These are phyloP conservation scores for Peronospora belbahrii DNA, from an alignment of 352 stramenopile species.

Conservation along the genomic window DNA sequence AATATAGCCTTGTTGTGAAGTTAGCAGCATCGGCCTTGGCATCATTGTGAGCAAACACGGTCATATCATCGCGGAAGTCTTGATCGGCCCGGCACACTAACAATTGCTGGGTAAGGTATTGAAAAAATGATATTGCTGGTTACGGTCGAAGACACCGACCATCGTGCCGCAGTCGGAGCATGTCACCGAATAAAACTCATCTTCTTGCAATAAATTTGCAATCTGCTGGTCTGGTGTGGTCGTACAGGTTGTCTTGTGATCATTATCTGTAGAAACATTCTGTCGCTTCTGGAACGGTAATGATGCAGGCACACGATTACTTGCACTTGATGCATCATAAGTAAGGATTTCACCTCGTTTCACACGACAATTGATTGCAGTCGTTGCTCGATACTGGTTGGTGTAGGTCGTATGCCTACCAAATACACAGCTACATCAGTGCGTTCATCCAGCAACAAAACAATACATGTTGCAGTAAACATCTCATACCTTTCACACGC, in stretches of 20 bases:
- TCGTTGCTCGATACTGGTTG: constrained; percentile 57
- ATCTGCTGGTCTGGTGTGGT: constrained; percentile 16
- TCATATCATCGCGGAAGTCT: neutral
- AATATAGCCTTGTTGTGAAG: constrained; percentile 13
- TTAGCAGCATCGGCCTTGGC: neutral
- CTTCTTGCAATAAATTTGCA: constrained; percentile 24
- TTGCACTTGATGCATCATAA: constrained; percentile 33
- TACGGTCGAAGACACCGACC: constrained; percentile 55
- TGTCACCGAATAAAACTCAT: constrained; percentile 62
- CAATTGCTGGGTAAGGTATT: constrained; percentile 63
- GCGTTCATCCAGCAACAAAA: neutral
- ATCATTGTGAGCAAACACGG: neutral
- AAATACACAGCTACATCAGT: neutral
- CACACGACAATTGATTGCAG: constrained; percentile 67
- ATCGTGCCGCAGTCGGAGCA: constrained; percentile 74
- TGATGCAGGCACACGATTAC: constrained; percentile 5
- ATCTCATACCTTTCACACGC: constrained; percentile 46
- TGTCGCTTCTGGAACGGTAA: constrained; percentile 37
- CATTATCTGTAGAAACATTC: constrained; percentile 8
- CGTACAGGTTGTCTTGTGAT: constrained; percentile 1
- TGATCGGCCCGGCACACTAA: constrained; percentile 6
- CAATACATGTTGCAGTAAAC: neutral
- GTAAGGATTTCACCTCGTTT: constrained; percentile 59
- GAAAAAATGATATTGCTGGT: constrained; percentile 70
- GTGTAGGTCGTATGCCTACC: constrained; percentile 49